These are phyloP conservation scores for Hypoxylon sp. DNA, from an alignment of 2,329 filamentous ascomycete genomes.

Conservation along the genomic window DNA sequence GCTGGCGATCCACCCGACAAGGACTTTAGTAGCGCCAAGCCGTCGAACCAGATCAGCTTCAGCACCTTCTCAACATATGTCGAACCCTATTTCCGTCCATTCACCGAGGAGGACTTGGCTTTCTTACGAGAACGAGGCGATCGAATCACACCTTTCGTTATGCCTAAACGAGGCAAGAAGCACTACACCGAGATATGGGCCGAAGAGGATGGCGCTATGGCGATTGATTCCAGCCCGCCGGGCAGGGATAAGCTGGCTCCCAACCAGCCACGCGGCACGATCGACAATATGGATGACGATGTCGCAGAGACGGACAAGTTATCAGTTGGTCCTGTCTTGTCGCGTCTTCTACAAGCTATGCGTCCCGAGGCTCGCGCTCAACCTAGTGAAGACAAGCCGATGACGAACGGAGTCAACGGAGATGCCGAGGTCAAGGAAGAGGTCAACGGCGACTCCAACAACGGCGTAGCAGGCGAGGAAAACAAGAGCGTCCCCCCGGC, in stretches of 20 bases:
- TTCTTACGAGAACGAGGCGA: conserved; percentile 94
- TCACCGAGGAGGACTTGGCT: conserved; percentile 92
- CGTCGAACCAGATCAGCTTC: conserved; percentile 92
- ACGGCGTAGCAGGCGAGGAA: conserved; percentile 55
- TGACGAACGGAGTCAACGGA: conserved; percentile 63
- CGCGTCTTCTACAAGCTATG: conserved; percentile 83
- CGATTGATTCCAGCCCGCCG: conserved; percentile 74
- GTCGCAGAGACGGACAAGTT: conserved; percentile 90
- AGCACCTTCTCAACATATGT: conserved; percentile 93
- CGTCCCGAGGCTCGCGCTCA: conserved; percentile 78
- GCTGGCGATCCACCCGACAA: conserved; percentile 91
- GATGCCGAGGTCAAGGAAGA: conserved; percentile 67
- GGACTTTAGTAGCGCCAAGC: conserved; percentile 95
- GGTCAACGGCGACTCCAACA: conserved; percentile 61
- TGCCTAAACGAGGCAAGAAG: conserved; percentile 85
- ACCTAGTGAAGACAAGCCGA: conserved; percentile 68
- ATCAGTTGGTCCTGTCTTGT: conserved; percentile 87
- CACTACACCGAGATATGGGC: conserved; percentile 94
- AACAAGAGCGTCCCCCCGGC: conserved; percentile 72
- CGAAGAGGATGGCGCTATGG: conserved; percentile 88
- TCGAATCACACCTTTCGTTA: conserved; percentile 83
- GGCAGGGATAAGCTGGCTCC: conserved; percentile 76
- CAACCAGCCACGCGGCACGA: conserved; percentile 86
- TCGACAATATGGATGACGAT: conserved; percentile 89
- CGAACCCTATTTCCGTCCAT: conserved; percentile 89